A percentile compares a stretch with the other conserved stretches of the same genome.
These are phyloP conservation scores for Emergomyces orientalis DNA, from an alignment of 2,329 filamentous ascomycete species.

Conservation along the genomic window DNA sequence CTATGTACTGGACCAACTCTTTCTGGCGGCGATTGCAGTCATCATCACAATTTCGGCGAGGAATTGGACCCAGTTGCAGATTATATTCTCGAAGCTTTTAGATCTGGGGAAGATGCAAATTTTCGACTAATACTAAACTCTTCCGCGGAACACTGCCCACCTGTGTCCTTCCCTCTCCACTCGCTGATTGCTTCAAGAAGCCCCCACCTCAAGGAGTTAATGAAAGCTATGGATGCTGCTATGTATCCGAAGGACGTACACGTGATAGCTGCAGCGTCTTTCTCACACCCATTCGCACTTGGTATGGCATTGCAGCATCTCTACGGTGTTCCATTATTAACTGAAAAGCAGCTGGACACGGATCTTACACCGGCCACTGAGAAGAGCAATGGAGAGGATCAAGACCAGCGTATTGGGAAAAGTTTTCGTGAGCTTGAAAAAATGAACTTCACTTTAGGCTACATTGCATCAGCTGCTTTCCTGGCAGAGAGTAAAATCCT, in stretches of 20 bases:
- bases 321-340: slow-evolving; percentile 22
- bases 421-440: slow-evolving; percentile 11
- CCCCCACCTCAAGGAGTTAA: slow-evolving; percentile 16
- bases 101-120: slow-evolving; percentile 17
- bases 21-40: not conserved
- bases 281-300: slow-evolving; percentile 21
- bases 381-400: not conserved
- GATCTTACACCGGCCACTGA: slow-evolving; percentile 14
- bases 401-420: not conserved
- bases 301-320: slow-evolving; percentile 22
- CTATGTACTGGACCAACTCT: not conserved
- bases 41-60: not conserved
- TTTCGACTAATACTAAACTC: slow-evolving; percentile 19
- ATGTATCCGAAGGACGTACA: slow-evolving; percentile 12
- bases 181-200: slow-evolving; percentile 21
- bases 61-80: slow-evolving; percentile 1
- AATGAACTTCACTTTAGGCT: slow-evolving; percentile 26
- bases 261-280: slow-evolving; percentile 17
- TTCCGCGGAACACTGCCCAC: slow-evolving; percentile 13
- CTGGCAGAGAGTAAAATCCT: slow-evolving; percentile 20
- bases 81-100: slow-evolving; percentile 15
- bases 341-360: slow-evolving; percentile 12
- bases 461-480: slow-evolving; percentile 25
- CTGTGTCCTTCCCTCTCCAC: slow-evolving; percentile 18
- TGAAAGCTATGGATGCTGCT: slow-evolving; percentile 10